Conservation (phyloP, 257 asterid species). For the Solanum tarijense region DNA sequence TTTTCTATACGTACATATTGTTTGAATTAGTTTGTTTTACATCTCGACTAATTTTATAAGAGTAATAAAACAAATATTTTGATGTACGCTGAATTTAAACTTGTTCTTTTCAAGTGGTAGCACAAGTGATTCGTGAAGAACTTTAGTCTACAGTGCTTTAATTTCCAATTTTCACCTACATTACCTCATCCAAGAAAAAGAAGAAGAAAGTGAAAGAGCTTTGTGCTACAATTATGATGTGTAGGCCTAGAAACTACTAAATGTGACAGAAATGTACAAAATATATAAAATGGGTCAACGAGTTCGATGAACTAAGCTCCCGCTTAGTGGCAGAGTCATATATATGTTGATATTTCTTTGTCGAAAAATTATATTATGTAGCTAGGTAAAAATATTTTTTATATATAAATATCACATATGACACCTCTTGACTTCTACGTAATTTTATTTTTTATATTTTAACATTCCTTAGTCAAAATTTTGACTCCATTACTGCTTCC, state of each 20-base stretch:
- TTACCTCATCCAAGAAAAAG: neutral
- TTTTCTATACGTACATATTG: too few species aligned
- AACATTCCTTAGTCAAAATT: too few species aligned
- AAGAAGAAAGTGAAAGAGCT: neutral
- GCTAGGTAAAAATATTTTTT: too few species aligned
- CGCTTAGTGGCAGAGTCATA: too few species aligned
- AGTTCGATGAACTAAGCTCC: neutral
- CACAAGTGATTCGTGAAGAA: neutral
- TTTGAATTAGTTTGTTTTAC: neutral
- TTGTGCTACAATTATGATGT: neutral
- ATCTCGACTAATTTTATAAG: neutral
- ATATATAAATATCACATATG: too few species aligned
- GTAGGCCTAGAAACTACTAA: neutral
- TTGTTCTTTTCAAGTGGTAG: neutral
- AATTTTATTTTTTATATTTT: too few species aligned
- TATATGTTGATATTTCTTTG: too few species aligned
- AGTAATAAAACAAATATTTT: too few species aligned
- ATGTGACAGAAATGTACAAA: neutral
- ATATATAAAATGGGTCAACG: neutral
- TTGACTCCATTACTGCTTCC: too few species aligned
- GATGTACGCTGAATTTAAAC: neutral
- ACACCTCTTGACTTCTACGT: too few species aligned
- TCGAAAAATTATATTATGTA: too few species aligned
- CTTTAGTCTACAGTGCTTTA: neutral
- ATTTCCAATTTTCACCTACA: neutral